Conservation (phyloP, 768 basidiomycete species). For the Leccinum variicolor region DNA sequence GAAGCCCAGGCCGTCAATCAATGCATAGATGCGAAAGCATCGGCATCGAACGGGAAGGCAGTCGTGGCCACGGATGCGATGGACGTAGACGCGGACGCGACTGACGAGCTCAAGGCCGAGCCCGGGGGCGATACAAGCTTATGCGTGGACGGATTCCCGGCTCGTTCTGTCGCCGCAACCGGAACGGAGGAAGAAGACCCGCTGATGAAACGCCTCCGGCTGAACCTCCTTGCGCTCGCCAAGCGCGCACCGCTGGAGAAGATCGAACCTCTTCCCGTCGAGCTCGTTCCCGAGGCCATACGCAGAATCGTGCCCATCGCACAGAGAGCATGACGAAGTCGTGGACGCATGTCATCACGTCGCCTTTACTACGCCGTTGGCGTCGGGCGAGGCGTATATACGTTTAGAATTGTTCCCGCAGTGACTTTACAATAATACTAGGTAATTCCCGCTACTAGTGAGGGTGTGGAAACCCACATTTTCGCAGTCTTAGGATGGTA, state of each 20-base stretch:
- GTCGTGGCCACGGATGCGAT: neutral
- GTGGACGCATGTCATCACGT: neutral
- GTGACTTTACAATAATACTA: constrained; percentile 13
- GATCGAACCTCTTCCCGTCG: constrained; percentile 59
- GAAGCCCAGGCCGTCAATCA: neutral
- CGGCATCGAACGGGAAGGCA: too few relatives aligned
- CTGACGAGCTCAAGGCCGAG: constrained; percentile 13
- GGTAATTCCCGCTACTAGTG: constrained; percentile 1
- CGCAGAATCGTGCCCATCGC: constrained; percentile 59
- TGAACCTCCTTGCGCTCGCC: constrained; percentile 74
- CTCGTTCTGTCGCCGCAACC: neutral
- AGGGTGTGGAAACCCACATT: neutral
- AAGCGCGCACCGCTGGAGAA: constrained; percentile 75
- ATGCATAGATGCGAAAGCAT: neutral
- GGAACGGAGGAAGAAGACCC: constrained; percentile 48
- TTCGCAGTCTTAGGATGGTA: too few relatives aligned
- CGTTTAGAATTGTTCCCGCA: neutral
- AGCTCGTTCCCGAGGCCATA: constrained; percentile 64
- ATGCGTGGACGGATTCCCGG: neutral
- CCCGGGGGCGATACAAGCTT: neutral
- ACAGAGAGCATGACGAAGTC: neutral
- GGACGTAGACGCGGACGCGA: constrained; percentile 7
- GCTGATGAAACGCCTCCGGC: constrained; percentile 52
- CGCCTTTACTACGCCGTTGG: too few relatives aligned
- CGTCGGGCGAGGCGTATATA: neutral